Percentiles rank a stretch among this genome's conserved stretches.
Evolutionary conservation across 192 early-diverging fungal species (phyloP).

Genomic region (Coemansia sp.): DNA sequence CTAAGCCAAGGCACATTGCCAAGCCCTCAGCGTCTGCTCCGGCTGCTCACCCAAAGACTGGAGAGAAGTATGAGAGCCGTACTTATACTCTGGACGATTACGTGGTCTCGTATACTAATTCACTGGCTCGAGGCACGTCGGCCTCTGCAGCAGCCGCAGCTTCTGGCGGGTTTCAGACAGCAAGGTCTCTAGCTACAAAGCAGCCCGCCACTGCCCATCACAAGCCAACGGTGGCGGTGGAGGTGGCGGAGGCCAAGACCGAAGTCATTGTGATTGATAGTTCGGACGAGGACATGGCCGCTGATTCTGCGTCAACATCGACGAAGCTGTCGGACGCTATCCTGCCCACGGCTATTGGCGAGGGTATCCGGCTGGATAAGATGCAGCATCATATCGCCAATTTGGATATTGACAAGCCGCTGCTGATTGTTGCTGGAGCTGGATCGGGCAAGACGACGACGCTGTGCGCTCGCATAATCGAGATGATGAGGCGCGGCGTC

Average conservation of each 20-base stretch:
- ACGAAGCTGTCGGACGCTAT: not conserved
- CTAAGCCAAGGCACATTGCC: not conserved
- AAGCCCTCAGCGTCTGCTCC: not conserved
- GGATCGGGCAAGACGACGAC: slow-evolving; percentile 55
- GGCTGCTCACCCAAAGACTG: not conserved
- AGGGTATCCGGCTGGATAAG: slow-evolving; percentile 23
- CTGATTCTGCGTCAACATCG: not conserved
- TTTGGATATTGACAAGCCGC: slow-evolving; percentile 38
- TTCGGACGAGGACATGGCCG: not conserved
- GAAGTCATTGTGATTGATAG: not conserved
- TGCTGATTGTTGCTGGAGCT: slow-evolving; percentile 51
- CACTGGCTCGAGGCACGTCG: not conserved
- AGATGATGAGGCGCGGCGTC: slow-evolving; percentile 46
- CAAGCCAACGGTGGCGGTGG: too few relatives aligned
- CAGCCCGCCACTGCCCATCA: not conserved
- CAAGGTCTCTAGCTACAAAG: not conserved
- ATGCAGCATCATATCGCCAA: slow-evolving; percentile 39
- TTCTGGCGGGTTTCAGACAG: slow-evolving; percentile 5
- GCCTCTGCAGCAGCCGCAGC: not conserved
- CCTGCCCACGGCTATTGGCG: not conserved
- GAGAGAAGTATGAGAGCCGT: not conserved
- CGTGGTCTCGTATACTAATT: slow-evolving; percentile 40
- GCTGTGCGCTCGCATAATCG: slow-evolving; percentile 46
- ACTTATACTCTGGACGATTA: slow-evolving; percentile 36
- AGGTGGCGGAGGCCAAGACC: too few relatives aligned